Evolutionary conservation across 2,329 filamentous ascomycete species (phyloP), one percentile per base, ranked within the genome.

Genomic region (Drechslerella dactyloides): DNA sequence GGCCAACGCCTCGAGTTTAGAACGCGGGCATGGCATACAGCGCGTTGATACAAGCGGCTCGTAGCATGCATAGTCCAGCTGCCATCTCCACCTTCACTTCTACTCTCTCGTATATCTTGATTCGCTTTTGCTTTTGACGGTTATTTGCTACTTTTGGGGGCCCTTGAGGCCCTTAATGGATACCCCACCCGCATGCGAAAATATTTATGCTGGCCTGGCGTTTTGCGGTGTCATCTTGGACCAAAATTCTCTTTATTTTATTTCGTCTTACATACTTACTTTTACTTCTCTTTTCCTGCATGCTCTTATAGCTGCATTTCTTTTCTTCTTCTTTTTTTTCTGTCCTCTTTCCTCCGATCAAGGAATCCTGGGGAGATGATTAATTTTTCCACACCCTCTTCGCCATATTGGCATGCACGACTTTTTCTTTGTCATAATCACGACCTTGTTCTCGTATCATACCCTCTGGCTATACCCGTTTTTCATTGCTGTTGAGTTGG

Each of bases 21-120:
- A 72, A 52, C 48, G 60, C 7, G 68, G 68, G n/a, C 24, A 24
- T 40, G 55, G 60, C 30, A 72, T 72, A 30, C 68, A 72, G 40
- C 51, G 68, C 24, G 51, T 72, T 23, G 68, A 72, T 42, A 72
- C 55, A 3, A 72, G 68, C 42, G 68, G 68, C 60, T 72, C 68
- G 17, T 72, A 65, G 50, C 40, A 24, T 5, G 15, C 51, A 37
- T 33, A 30, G n/a, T 37, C 19, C 48, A 35, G 7, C 30, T 2
- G 15, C 46, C 17, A 10, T 10, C 42, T 70, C n/a, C 24, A 23
- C 10, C 19, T 23, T 54, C 17, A 10, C n/a, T 51, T 70, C n/a
- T 27, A 23, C 10, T 24, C 51, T 24, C 33, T 37, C 52, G 5
- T 52, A 33, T 35, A 8, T 48, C 13, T 27, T 56, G 60, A 40